Conservation (phyloP, 1,284 basidiomycete genomes). For the Apiotrichum mycotoxinovorans region DNA sequence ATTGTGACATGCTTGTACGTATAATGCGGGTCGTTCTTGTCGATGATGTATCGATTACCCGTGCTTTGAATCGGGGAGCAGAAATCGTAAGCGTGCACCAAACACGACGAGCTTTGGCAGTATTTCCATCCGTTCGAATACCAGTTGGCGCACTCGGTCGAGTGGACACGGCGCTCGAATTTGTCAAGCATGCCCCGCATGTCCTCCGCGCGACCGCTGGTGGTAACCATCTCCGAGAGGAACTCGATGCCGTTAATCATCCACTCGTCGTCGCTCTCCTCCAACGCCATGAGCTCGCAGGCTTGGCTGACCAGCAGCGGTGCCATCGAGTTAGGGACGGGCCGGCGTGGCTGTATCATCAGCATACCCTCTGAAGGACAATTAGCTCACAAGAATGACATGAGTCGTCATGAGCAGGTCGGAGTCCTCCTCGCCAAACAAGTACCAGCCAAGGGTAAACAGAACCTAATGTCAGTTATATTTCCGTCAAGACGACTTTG, state of each 20-base stretch:
- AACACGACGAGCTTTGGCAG: neutral
- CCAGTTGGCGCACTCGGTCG: neutral
- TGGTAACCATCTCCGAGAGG: neutral
- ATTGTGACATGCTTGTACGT: neutral
- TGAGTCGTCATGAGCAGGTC: too few species aligned
- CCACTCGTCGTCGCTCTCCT: neutral
- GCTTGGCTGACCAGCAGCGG: neutral
- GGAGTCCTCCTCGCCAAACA: too few species aligned
- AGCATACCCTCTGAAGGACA: neutral
- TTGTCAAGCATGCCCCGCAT: neutral
- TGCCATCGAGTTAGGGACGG: neutral
- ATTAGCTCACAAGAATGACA: too few species aligned
- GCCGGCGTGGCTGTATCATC: neutral
- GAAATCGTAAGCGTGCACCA: neutral
- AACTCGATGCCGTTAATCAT: neutral
- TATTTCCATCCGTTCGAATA: neutral
- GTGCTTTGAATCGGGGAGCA: neutral
- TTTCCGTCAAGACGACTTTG: too few species aligned
- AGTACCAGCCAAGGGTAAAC: too few species aligned
- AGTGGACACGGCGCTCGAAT: neutral
- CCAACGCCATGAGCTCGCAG: neutral
- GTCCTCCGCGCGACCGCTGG: neutral
- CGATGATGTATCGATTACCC: neutral
- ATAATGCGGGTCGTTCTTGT: neutral
- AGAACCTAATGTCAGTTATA: too few species aligned